Evolutionary conservation across 202 grass and related monocot genomes (phyloP).

Genomic region (Zizania palustris): DNA sequence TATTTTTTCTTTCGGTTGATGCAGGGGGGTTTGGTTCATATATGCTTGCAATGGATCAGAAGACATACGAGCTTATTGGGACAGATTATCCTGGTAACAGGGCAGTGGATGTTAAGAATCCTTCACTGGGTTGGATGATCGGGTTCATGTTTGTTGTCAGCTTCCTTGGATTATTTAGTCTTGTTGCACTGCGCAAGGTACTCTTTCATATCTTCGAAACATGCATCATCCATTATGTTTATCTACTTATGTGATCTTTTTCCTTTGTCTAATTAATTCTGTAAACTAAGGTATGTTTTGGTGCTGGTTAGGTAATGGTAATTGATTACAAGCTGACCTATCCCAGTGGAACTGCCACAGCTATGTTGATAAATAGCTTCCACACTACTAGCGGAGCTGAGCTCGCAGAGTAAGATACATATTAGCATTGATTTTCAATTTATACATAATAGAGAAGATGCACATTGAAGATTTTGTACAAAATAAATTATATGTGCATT

Average conservation of each 20-base stretch:
- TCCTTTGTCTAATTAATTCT: conserved; percentile 12
- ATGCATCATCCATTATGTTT: neutral
- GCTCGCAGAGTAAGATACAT: conserved; percentile 67
- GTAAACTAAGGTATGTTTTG: conserved; percentile 9
- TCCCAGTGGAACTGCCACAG: conserved; percentile 83
- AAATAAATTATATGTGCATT: neutral
- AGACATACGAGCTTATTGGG: conserved; percentile 85
- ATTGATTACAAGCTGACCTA: conserved; percentile 94
- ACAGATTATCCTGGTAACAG: conserved; percentile 86
- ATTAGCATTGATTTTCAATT: neutral
- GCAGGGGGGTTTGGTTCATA: conserved; percentile 85
- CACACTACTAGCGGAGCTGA: conserved; percentile 89
- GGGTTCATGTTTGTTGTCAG: conserved; percentile 90
- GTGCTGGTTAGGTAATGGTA: conserved; percentile 75
- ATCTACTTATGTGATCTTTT: conserved; percentile 2
- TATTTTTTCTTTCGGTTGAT: conserved; percentile 5
- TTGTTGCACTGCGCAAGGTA: conserved; percentile 89
- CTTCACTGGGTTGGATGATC: conserved; percentile 88
- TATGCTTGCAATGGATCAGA: conserved; percentile 86
- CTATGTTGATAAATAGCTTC: conserved; percentile 90
- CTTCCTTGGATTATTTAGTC: conserved; percentile 86
- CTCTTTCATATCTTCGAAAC: neutral
- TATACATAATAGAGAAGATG: neutral
- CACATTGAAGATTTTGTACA: neutral
- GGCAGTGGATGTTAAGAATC: conserved; percentile 84